These are phyloP conservation scores for Curvularia sp. DNA, from an alignment of 2,329 filamentous ascomycete species.

Conservation along the genomic window DNA sequence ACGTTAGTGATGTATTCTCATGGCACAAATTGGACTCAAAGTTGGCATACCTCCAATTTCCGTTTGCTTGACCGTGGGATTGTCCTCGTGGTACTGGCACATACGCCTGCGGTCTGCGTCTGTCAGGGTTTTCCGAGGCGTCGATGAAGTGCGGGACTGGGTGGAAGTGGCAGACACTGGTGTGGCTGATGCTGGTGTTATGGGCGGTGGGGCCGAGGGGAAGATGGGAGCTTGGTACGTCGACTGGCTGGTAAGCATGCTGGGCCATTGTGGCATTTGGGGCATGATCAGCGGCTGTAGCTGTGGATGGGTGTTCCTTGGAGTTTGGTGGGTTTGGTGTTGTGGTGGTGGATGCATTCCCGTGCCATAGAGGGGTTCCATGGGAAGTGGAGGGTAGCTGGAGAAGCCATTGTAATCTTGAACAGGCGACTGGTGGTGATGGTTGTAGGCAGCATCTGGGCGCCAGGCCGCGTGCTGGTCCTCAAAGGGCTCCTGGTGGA, in stretches of 20 bases:
- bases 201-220: slow-evolving; percentile 47
- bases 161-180: slow-evolving; percentile 51
- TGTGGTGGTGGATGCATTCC: slow-evolving; percentile 50
- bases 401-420: slow-evolving; percentile 52
- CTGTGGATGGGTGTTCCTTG: slow-evolving; percentile 49
- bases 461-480: slow-evolving; percentile 45
- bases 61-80: slow-evolving; percentile 90
- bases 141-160: slow-evolving; percentile 58
- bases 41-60: slow-evolving; percentile 80
- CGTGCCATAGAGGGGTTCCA: slow-evolving; percentile 50
- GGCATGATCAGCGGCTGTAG: slow-evolving; percentile 52
- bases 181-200: slow-evolving; percentile 49
- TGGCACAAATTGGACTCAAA: slow-evolving; percentile 25
- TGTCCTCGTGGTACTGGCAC: slow-evolving; percentile 91
- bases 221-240: slow-evolving; percentile 50
- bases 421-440: slow-evolving; percentile 50
- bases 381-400: slow-evolving; percentile 47
- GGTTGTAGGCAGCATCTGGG: slow-evolving; percentile 40
- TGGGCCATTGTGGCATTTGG: slow-evolving; percentile 50
- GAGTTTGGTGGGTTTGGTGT: slow-evolving; percentile 32
- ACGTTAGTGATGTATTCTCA: slow-evolving; percentile 39
- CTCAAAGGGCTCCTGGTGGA: slow-evolving; percentile 46
- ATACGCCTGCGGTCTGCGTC: slow-evolving; percentile 89
- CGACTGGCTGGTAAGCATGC: slow-evolving; percentile 53
- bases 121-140: slow-evolving; percentile 85